Conservation (phyloP, 257 asterid species). For the Nicotiana undulata region DNA sequence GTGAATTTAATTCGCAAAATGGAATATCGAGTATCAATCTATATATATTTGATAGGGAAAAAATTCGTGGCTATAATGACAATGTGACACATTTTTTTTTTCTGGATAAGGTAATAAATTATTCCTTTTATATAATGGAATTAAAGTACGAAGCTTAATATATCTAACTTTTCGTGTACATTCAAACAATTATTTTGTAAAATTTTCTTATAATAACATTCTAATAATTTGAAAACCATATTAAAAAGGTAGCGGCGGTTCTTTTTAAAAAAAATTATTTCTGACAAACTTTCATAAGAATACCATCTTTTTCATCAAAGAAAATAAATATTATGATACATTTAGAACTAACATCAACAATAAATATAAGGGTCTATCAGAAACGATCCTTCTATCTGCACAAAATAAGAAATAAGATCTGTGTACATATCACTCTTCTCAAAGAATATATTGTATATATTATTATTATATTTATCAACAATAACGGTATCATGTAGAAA, state of each 20-base stretch:
- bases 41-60: too few relatives aligned
- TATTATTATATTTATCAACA: background rate
- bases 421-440: accelerated
- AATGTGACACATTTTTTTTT: background rate
- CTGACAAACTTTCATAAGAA: too few relatives aligned
- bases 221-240: background rate
- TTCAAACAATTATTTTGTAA: too few relatives aligned
- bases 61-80: background rate
- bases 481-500: background rate
- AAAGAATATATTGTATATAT: too few relatives aligned
- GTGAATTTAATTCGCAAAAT: background rate
- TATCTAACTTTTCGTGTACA: too few relatives aligned
- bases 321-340: background rate
- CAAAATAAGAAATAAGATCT: too few relatives aligned
- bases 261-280: too few relatives aligned
- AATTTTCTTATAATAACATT: too few relatives aligned
- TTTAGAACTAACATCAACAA: background rate
- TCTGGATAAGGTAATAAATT: background rate
- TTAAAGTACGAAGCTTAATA: too few relatives aligned
- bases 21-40: background rate
- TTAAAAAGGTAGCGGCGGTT: too few relatives aligned
- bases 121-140: background rate
- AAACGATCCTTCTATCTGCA: too few relatives aligned
- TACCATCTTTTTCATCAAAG: too few relatives aligned
- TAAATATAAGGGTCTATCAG: background rate